These are phyloP conservation scores for Sugiyamaella smithiae DNA, from an alignment of 805 yeast species.

Conservation along the genomic window DNA sequence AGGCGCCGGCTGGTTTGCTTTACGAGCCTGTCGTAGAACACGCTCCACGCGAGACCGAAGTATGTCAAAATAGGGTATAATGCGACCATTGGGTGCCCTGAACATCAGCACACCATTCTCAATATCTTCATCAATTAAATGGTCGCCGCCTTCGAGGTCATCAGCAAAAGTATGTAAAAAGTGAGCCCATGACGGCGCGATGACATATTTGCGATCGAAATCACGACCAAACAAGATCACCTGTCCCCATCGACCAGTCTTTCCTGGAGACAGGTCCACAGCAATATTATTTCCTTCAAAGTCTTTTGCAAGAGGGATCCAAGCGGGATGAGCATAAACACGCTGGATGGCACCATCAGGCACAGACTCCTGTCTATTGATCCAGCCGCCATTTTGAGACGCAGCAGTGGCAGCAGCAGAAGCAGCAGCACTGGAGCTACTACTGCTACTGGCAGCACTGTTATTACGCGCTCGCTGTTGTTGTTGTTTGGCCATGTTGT, in stretches of 20 bases:
- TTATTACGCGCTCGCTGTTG: neutral
- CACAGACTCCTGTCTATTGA: constrained; percentile 58
- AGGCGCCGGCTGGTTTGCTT: constrained; percentile 5
- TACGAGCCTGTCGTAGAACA: constrained; percentile 15
- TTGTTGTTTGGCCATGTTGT: constrained; percentile 13
- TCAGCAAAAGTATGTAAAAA: constrained; percentile 79
- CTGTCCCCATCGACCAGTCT: constrained; percentile 81
- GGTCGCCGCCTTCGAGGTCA: constrained; percentile 82
- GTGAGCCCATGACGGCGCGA: constrained; percentile 88
- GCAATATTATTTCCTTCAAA: constrained; percentile 90
- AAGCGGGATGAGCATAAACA: constrained; percentile 80
- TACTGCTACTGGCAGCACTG: constrained; percentile 4
- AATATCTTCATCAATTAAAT: constrained; percentile 60
- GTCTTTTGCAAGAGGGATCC: constrained; percentile 92
- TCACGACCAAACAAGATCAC: constrained; percentile 92
- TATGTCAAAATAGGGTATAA: constrained; percentile 63
- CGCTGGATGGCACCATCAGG: constrained; percentile 75
- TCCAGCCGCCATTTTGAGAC: constrained; percentile 26
- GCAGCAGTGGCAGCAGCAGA: constrained; percentile 15
- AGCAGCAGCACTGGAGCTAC: constrained; percentile 3
- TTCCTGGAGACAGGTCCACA: constrained; percentile 81
- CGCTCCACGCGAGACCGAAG: constrained; percentile 45
- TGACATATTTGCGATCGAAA: constrained; percentile 81
- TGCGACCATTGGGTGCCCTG: constrained; percentile 68
- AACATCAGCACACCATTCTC: constrained; percentile 54